phyloP scores from a whole-genome alignment of 495 filamentous ascomycete genomes.

The Aspergillus steynii region DNA sequence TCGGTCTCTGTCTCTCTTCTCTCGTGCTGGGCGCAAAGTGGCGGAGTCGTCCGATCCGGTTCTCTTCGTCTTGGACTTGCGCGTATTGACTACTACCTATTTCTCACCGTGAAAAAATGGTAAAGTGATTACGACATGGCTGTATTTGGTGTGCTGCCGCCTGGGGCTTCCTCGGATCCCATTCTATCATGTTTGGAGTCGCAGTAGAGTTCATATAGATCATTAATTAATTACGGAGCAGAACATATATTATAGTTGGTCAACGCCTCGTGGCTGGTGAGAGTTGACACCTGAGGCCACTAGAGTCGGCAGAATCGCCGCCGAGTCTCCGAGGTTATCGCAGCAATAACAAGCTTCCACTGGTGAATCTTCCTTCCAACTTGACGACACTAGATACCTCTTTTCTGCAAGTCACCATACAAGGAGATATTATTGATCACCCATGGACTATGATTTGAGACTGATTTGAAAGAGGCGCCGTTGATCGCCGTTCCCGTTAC shows the following conservation, averaged over 20 bases:
- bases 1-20: not conserved
- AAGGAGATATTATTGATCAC: not conserved
- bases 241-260: no score
- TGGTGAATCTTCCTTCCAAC: no score
- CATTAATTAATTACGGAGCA: no score
- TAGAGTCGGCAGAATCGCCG: not conserved
- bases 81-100: not conserved
- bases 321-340: not conserved
- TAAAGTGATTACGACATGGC: not conserved
- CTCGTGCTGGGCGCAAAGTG: not conserved
- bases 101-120: not conserved
- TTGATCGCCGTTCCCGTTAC: slow-evolving; percentile 10
- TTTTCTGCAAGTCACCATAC: not conserved
- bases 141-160: no score
- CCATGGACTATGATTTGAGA: slow-evolving; percentile 1
- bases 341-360: not conserved
- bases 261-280: no score
- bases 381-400: not conserved
- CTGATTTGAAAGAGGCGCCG: slow-evolving; percentile 18
- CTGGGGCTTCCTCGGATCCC: no score
- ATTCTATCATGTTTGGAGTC: no score
- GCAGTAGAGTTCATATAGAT: no score
- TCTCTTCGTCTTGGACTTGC: slow-evolving; percentile 1
- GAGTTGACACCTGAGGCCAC: not conserved
- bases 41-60: slow-evolving; percentile 6